These are phyloP conservation scores for Pseudocercospora vitis DNA, from an alignment of 2,329 filamentous ascomycete genomes.

Conservation along the genomic window DNA sequence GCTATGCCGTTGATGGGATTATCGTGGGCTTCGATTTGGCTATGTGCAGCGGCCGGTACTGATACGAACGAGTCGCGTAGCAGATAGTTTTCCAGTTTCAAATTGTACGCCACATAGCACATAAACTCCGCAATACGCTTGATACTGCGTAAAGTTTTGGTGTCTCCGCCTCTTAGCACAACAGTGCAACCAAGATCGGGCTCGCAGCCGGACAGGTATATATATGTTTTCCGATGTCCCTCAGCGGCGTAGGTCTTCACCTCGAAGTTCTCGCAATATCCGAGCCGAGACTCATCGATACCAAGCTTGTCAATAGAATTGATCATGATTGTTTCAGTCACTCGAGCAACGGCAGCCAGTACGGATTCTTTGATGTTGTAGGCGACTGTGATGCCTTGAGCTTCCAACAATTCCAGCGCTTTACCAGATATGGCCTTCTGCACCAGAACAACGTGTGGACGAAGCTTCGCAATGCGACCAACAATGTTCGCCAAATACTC, in stretches of 20 bases:
- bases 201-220: conserved; percentile 87
- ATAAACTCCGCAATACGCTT: conserved; percentile 97
- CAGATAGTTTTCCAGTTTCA: conserved; percentile 91
- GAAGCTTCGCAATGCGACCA: conserved; percentile 81
- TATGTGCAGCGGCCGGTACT: conserved; percentile 59
- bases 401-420: conserved; percentile 81
- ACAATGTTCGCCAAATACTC: conserved; percentile 92
- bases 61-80: conserved; percentile 91
- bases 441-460: conserved; percentile 83
- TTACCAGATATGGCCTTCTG: conserved; percentile 90
- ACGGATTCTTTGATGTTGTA: conserved; percentile 98
- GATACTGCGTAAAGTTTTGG: conserved; percentile 69
- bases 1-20: conserved; percentile 13
- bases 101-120: conserved; percentile 97
- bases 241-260: conserved; percentile 92
- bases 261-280: conserved; percentile 82
- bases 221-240: conserved; percentile 86
- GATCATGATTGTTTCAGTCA: conserved; percentile 87
- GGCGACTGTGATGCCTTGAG: conserved; percentile 86
- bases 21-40: conserved; percentile 40
- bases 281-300: conserved; percentile 70
- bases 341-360: conserved; percentile 89
- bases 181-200: conserved; percentile 94
- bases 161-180: conserved; percentile 78
- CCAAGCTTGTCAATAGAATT: conserved; percentile 93